Percentiles rank a stretch among this genome's conserved stretches.
Evolutionary conservation across 176 grass and related monocot species (phyloP).

Genomic region (Urochloa ruziziensis): DNA sequence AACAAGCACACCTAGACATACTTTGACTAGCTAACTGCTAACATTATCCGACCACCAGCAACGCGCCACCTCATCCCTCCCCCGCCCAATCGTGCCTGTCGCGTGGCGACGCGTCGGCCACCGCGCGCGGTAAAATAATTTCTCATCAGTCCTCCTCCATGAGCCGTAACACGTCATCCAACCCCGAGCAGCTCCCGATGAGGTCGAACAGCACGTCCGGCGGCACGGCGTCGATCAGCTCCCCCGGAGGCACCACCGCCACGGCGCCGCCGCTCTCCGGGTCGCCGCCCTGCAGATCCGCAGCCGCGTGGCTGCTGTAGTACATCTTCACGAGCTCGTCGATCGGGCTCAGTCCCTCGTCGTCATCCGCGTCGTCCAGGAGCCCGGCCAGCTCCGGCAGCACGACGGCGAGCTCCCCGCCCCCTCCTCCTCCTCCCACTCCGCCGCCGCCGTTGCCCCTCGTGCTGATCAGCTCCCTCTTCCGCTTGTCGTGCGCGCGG

Average conservation of each 20-base stretch:
- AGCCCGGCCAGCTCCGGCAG: slow-evolving; percentile 3
- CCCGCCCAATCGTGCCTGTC: background rate
- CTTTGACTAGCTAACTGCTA: background rate
- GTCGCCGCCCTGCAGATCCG: background rate
- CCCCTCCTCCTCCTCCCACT: background rate
- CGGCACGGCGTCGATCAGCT: background rate
- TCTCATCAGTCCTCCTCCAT: background rate
- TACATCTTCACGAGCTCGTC: slow-evolving; percentile 40
- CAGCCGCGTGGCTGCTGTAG: slow-evolving; percentile 13
- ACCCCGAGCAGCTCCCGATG: slow-evolving; percentile 19
- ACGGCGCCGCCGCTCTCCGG: background rate
- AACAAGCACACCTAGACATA: background rate
- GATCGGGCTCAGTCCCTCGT: slow-evolving; percentile 1
- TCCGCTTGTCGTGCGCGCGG: slow-evolving; percentile 41
- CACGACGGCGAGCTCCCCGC: background rate
- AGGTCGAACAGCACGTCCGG: slow-evolving; percentile 38
- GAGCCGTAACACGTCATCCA: background rate
- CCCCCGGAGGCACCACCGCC: background rate
- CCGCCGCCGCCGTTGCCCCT: no score
- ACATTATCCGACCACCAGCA: no score
- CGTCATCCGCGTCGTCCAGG: background rate
- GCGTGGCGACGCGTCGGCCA: background rate
- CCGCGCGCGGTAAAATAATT: no score
- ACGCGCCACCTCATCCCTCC: background rate
- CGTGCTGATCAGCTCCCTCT: slow-evolving; percentile 24